phyloP scores from a whole-genome alignment of 805 yeast genomes.

The Starmerella apicola region DNA sequence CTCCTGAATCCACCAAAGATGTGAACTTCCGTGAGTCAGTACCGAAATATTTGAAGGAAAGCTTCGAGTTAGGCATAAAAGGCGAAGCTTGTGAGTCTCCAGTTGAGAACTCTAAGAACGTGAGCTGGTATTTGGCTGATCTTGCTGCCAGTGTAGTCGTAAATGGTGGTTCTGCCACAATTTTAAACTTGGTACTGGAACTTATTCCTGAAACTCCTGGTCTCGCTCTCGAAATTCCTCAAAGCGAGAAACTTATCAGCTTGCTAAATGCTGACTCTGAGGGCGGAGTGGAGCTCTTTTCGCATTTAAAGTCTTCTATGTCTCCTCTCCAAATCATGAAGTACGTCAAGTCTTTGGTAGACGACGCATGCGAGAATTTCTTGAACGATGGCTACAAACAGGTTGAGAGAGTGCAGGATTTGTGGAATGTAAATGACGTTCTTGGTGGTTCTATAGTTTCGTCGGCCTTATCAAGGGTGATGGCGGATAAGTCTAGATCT shows the following conservation, averaged over 20 bases:
- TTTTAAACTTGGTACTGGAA: slow-evolving; percentile 7
- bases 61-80: background rate
- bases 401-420: slow-evolving; percentile 53
- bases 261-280: slow-evolving; percentile 1
- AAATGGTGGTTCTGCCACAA: slow-evolving; percentile 1
- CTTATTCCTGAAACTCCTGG: slow-evolving; percentile 13
- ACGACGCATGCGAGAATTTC: background rate
- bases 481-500: slow-evolving; percentile 31
- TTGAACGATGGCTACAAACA: slow-evolving; percentile 44
- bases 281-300: slow-evolving; percentile 13
- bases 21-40: slow-evolving; percentile 25
- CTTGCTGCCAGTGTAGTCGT: slow-evolving; percentile 6
- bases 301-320: slow-evolving; percentile 6
- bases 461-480: slow-evolving; percentile 52
- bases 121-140: slow-evolving; percentile 22
- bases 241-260: background rate
- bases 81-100: slow-evolving; percentile 1
- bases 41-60: slow-evolving; percentile 26
- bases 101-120: background rate
- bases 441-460: slow-evolving; percentile 47
- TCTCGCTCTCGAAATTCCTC: slow-evolving; percentile 5
- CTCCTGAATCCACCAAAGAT: slow-evolving; percentile 4
- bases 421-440: slow-evolving; percentile 48
- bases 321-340: slow-evolving; percentile 3
- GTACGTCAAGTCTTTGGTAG: slow-evolving; percentile 8